Evolutionary conservation across 306 rosid species (phyloP).

Genomic region (Senna tora): DNA sequence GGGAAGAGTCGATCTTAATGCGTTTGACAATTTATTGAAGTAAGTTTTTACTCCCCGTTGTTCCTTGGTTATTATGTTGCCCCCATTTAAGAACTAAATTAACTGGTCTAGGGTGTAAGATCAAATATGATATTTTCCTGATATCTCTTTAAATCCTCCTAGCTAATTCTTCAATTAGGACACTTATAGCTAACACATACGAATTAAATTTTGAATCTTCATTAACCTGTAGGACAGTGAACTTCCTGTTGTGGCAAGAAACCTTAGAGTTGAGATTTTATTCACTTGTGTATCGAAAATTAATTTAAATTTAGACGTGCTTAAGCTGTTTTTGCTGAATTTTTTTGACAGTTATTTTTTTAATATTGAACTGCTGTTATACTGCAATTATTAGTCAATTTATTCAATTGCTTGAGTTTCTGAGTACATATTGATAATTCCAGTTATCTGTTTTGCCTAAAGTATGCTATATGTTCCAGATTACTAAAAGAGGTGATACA

Average conservation of each 20-base stretch:
- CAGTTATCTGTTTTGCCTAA: conserved; percentile 5
- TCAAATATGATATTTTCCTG: background rate
- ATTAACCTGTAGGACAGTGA: background rate
- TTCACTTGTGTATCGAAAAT: conserved; percentile 2
- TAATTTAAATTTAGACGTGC: background rate
- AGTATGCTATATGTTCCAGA: conserved; percentile 48
- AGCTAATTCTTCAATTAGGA: background rate
- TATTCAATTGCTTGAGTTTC: conserved; percentile 9
- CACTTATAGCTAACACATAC: background rate
- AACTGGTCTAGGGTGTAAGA: background rate
- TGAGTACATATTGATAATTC: background rate
- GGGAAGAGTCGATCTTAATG: background rate
- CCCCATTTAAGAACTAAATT: background rate
- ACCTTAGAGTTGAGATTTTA: background rate
- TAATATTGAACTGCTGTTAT: background rate
- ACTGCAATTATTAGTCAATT: conserved; percentile 1
- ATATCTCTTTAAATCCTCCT: conserved; percentile 1
- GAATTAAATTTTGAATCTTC: background rate
- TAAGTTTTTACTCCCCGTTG: background rate
- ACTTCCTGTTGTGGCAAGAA: background rate
- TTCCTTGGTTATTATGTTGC: background rate
- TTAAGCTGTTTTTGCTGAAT: background rate
- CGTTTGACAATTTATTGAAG: background rate
- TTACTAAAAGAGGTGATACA: conserved; percentile 81
- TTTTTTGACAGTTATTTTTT: background rate